Conservation (phyloP, 108 stramenopile species). For the Aurantiochytrium sp. region DNA sequence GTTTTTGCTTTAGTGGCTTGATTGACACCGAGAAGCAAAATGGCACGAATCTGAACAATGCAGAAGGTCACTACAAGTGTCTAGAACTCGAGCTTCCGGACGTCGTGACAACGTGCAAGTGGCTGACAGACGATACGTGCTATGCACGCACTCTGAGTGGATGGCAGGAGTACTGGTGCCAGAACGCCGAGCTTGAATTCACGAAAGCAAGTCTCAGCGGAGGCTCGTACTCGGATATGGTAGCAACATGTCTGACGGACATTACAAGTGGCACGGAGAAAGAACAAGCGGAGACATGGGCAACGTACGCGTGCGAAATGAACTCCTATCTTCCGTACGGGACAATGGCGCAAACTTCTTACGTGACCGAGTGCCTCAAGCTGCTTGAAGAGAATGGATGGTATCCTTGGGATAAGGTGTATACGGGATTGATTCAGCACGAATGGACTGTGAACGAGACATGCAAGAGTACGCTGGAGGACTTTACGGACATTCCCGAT, state of each 20-base stretch:
- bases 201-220: neutral
- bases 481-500: neutral
- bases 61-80: neutral
- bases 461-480: neutral
- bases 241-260: neutral
- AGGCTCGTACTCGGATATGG: neutral
- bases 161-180: neutral
- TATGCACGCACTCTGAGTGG: neutral
- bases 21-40: neutral
- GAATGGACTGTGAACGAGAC: neutral
- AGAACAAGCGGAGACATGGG: neutral
- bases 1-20: neutral
- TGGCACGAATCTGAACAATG: neutral
- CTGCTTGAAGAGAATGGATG: neutral
- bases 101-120: neutral
- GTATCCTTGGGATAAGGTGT: neutral
- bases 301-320: constrained; percentile 1
- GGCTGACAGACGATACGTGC: neutral
- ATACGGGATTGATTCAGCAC: neutral
- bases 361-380: neutral
- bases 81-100: neutral
- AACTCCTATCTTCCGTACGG: neutral
- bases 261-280: neutral
- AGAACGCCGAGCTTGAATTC: neutral
- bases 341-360: neutral